Evolutionary conservation across 257 asterid species (phyloP), one percentile per base, ranked within the genome.

Genomic region (Schizonepeta tenuifolia): DNA sequence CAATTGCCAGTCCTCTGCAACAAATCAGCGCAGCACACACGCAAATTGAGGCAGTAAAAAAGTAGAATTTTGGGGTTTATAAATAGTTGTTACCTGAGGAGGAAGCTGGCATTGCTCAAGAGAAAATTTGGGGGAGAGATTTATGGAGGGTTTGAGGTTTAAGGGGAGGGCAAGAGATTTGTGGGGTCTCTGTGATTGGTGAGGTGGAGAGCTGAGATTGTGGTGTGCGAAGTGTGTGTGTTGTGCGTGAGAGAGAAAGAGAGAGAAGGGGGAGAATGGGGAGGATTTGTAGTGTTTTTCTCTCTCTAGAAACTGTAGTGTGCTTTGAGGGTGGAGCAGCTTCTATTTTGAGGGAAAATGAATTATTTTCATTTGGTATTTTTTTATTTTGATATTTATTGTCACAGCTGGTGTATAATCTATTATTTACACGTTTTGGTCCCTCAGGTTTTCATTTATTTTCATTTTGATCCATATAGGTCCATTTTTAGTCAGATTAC

Each of bases 71-170:
- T 17, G 70, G 73, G 79, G 78, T 66, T 78, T 67, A 47, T 26
- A 54, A 64, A 75, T 58, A 85, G 62, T 74, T 77, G 61, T 74
- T 77, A 86, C 97, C 97, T 85, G 96, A 83, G 76, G 97, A 85
- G 76, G 96, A 91, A 88, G 94, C 96, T 80, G 97, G 98, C 98
- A 91, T 93, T 89, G 87, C 86, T 79, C 58, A 64, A 33, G 67
- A 43, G 64, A 69, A 57, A 77, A 79, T 9, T 74, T 38, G 71
- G 63, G 65, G 63, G 80, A 77, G 81, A 69, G 85, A 73, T 77
- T 65, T 73, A 51, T 64, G 81, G 84, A 72, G 82, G 75, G 78
- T 77, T 76, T 72, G 83, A 76, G 88, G 84, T 77, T 81, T 75
- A 63, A 69, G 79, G 79, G 59, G 54, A 40, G 73, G 67, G 80